Evolutionary conservation across 2,329 filamentous ascomycete species (phyloP), one percentile per base, ranked within the genome.

Genomic region (Aspergillus latus): DNA sequence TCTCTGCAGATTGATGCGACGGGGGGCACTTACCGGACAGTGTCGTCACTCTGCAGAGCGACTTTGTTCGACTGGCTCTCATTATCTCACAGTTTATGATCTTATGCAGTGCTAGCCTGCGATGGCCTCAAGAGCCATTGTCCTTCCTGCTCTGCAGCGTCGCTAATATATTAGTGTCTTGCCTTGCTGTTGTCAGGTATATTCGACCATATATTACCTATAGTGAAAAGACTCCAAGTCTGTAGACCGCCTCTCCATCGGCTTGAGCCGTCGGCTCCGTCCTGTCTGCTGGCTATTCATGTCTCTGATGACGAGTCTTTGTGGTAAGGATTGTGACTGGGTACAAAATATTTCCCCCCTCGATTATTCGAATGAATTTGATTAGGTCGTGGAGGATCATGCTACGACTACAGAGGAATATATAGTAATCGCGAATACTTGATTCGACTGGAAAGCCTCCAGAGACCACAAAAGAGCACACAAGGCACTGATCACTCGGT

Each of bases 11-110:
- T 55, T 48, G 51, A 47, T 55, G 37, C 44, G 48, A 57, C 45
- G 48, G 47, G 42, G 43, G 32, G 50, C 34, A n/a, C 26, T 37
- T 52, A 37, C 54, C 54, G 50, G 36, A 21, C 49, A 34, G 57
- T 57, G 47, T 57, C 57, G 57, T 59, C 57, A 59, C 52, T 37
- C n/a, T 52, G 57, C 57, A 59, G 40, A 34, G 32, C 21, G 13
- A 30, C 16, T 21, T 6, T 43, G 13, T 32, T 50, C n/a, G 15
- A 37, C 40, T 36, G 34, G 21, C 15, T 8, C 13, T 54, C 39
- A 37, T 28, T 42, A 21, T 21, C 21, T 46, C 29, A 42, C n/a
- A 48, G 44, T 32, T 40, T 56, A 37, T 50, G 37, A 46, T 46
- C 40, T 40, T 50, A 13, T 42, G 29, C 49, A 47, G 44, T 40